These are phyloP conservation scores for Trypanosomatidae sp. DNA, from an alignment of 208 protist species.

Conservation along the genomic window DNA sequence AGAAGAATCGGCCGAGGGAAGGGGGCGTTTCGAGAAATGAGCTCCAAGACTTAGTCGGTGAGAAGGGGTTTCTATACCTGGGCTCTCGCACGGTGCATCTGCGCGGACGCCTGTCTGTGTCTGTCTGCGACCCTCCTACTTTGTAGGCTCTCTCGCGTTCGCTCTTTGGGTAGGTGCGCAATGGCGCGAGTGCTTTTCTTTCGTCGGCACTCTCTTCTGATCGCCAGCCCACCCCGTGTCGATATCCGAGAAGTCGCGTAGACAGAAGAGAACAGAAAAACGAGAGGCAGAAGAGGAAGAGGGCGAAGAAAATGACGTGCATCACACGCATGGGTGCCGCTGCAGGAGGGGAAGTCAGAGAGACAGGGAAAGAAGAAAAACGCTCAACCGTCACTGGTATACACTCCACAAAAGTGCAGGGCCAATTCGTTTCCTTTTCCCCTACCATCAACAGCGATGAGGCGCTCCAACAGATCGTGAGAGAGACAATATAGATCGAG, in stretches of 20 bases:
- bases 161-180: neutral
- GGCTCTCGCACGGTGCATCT: neutral
- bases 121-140: neutral
- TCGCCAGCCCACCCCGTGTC: neutral
- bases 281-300: neutral
- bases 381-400: neutral
- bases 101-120: neutral
- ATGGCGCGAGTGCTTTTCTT: neutral
- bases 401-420: neutral
- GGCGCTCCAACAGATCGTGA: too few species aligned
- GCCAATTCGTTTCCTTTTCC: neutral
- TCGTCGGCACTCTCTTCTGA: neutral
- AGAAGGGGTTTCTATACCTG: neutral
- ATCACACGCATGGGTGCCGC: neutral
- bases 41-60: neutral
- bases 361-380: slow-evolving; percentile 6
- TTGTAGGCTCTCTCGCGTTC: neutral
- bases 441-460: neutral
- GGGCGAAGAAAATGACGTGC: neutral
- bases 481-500: neutral
- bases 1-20: too few species aligned
- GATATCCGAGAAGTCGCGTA: neutral
- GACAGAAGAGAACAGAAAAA: neutral
- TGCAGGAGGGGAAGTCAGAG: neutral
- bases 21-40: neutral